phyloP scores from a whole-genome alignment of 75 land plant species.

The Larix kaempferi region DNA sequence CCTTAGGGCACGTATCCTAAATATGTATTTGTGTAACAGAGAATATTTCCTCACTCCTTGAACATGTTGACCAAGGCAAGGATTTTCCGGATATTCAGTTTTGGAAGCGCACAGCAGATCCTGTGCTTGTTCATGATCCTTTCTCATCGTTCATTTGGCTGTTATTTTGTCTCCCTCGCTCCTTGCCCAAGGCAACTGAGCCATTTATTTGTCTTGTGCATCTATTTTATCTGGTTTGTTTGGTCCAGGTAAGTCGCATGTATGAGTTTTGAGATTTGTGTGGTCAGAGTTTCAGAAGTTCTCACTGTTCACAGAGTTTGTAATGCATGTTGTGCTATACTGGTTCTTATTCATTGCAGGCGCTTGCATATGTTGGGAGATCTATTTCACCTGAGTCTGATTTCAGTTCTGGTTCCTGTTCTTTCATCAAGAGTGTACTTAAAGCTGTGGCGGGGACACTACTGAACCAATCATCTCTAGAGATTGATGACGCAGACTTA shows the following conservation, averaged over 20 bases:
- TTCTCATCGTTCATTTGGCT: slow-evolving; percentile 90
- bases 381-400: slow-evolving; percentile 12
- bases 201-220: slow-evolving; percentile 75
- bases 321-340: not conserved
- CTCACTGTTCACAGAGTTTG: not conserved
- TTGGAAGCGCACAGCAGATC: slow-evolving; percentile 81
- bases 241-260: slow-evolving; percentile 60
- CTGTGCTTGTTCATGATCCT: slow-evolving; percentile 82
- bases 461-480: slow-evolving; percentile 27
- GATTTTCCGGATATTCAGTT: slow-evolving; percentile 61
- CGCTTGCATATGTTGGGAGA: slow-evolving; percentile 21
- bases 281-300: not conserved
- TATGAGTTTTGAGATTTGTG: slow-evolving; percentile 1
- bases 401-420: slow-evolving; percentile 11
- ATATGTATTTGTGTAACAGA: slow-evolving; percentile 27
- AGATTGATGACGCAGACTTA: slow-evolving; percentile 34
- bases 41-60: slow-evolving; percentile 33
- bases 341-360: slow-evolving; percentile 16
- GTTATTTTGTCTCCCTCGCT: slow-evolving; percentile 82
- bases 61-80: slow-evolving; percentile 36
- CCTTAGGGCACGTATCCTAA: not conserved
- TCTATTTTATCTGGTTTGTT: slow-evolving; percentile 75
- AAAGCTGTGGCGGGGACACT: slow-evolving; percentile 24
- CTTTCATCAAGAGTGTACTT: slow-evolving; percentile 20
- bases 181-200: slow-evolving; percentile 48